A percentile compares a stretch with the other conserved stretches of the same genome.
phyloP scores from a whole-genome alignment of 2,329 filamentous ascomycete genomes.

The Penicillium sp. region DNA sequence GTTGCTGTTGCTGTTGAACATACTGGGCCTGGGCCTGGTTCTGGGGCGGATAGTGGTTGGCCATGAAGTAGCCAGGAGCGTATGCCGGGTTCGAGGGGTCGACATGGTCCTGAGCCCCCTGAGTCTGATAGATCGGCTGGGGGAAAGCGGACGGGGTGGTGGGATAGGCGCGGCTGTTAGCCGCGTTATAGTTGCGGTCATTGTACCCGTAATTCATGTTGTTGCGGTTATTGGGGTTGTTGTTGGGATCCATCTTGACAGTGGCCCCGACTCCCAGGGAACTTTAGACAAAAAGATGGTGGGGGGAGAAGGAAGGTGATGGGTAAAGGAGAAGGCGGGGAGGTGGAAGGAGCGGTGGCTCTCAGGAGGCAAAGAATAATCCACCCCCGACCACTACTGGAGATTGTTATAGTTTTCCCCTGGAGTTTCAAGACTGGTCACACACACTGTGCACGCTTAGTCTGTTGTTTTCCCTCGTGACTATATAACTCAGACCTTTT shows the following conservation, averaged over 20 bases:
- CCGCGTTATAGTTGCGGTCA: conserved; percentile 63
- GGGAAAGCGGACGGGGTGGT: conserved; percentile 96
- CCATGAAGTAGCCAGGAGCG: conserved; percentile 61
- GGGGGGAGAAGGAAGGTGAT: conserved; percentile 5
- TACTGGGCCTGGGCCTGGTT: conserved; percentile 48
- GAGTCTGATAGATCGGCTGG: conserved; percentile 74
- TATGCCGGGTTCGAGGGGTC: conserved; percentile 48
- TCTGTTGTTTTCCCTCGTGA: neutral
- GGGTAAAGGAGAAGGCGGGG: conserved; percentile 17
- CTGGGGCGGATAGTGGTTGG: conserved; percentile 58
- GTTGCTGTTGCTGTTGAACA: conserved; percentile 38
- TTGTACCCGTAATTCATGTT: conserved; percentile 55
- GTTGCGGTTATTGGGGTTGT: conserved; percentile 54
- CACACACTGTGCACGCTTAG: neutral
- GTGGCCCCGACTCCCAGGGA: conserved; percentile 49
- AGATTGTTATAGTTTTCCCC: neutral
- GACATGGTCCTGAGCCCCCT: conserved; percentile 62
- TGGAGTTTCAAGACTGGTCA: neutral
- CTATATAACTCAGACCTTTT: neutral
- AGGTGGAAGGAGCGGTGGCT: conserved; percentile 31
- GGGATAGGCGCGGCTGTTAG: conserved; percentile 70
- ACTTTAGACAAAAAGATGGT: conserved; percentile 8
- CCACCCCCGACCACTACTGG: neutral
- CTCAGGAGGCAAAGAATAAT: conserved; percentile 23
- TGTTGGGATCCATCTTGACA: conserved; percentile 54